Evolutionary conservation across 805 yeast species (phyloP), one percentile per base, ranked within the genome.

Genomic region (Zygoascus flipseniorum): DNA sequence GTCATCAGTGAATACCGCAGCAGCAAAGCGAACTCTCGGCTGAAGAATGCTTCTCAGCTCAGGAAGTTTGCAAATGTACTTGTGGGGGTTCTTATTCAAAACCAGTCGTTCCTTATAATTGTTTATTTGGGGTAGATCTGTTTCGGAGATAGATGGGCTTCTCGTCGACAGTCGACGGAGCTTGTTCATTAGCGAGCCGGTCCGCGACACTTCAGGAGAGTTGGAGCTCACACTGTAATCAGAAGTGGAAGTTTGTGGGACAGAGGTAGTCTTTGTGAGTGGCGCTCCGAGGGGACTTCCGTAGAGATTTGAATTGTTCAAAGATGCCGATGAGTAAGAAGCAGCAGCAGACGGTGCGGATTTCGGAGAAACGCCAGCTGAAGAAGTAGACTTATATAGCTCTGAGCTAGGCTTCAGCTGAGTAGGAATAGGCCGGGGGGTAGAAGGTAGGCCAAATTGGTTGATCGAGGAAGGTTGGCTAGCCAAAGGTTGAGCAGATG

Each of bases 11-110:
- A 89, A 78, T 51, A 83, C 80, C 50, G 86, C 86, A 4, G 88
- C 75, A 0, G 93, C 89, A 68, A 90, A 90, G 0, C 81, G 77
- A 4, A 89, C 96, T 56, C 90, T 73, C 58, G 79, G 76, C 65
- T 86, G 70, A 23, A 60, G 48, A 8, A 51, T 55, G 10, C 51
- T 54, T 14, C 50, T 51, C 14, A 59, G 47, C 43, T 58, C 56
- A 8, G 52, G 39, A n/a, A 58, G 47, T 35, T 58, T 53, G 42
- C 42, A 19, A 8, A 35, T 43, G 20, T 66, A 64, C 54, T 72
- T 66, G 54, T 69, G 69, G 10, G 75, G 73, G 61, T 78, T 78
- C 58, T 70, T 75, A 60, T 77, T 79, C 56, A 75, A 63, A 5
- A 75, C 67, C 19, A 74, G 68, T 43, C 80, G 62, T 39, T 61